These are phyloP conservation scores for Scleroderma bovista DNA, from an alignment of 768 basidiomycete genomes.

Conservation along the genomic window DNA sequence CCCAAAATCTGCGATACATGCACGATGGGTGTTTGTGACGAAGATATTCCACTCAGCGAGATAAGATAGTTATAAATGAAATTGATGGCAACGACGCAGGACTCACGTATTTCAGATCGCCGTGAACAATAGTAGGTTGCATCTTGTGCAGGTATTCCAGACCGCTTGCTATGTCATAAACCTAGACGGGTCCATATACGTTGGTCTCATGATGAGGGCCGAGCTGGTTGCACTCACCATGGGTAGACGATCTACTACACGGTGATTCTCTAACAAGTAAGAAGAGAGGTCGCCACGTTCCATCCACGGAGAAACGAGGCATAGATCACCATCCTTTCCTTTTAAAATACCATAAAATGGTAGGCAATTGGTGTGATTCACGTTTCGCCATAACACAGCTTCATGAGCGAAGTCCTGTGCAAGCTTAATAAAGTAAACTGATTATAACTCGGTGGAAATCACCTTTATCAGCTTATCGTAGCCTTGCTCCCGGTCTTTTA, in stretches of 20 bases:
- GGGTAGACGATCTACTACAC: constrained; percentile 23
- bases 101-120: constrained; percentile 40
- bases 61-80: background rate
- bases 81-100: background rate
- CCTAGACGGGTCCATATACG: constrained; percentile 17
- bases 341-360: constrained; percentile 25
- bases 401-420: constrained; percentile 25
- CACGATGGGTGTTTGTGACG: constrained; percentile 17
- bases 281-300: constrained; percentile 8
- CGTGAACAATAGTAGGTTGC: constrained; percentile 36
- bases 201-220: no score
- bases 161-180: constrained; percentile 34
- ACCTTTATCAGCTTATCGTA: constrained; percentile 22
- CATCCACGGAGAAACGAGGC: no score
- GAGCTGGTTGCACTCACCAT: constrained; percentile 26
- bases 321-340: constrained; percentile 15
- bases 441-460: constrained; percentile 8
- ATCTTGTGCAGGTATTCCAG: constrained; percentile 35
- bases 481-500: constrained; percentile 16
- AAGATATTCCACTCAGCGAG: constrained; percentile 22
- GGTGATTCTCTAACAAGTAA: constrained; percentile 24
- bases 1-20: constrained; percentile 31
- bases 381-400: constrained; percentile 27
- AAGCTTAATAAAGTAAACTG: constrained; percentile 8
- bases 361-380: constrained; percentile 23